These are phyloP conservation scores for Leptoxyphium fumago DNA, from an alignment of 2,329 filamentous ascomycete genomes.

Conservation along the genomic window DNA sequence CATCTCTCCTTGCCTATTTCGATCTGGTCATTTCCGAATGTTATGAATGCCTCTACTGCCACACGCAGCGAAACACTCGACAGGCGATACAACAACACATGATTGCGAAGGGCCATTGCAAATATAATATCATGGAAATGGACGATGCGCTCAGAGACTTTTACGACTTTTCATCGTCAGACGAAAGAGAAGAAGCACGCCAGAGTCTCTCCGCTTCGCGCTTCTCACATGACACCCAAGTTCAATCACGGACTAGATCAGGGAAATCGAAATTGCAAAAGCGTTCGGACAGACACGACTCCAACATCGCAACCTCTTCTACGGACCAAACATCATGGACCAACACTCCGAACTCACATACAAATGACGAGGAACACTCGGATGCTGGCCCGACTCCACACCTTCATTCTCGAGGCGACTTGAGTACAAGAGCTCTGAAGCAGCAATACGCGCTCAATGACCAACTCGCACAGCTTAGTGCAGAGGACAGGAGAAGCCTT, in stretches of 20 bases:
- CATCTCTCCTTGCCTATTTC: conserved; percentile 34
- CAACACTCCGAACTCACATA: neutral
- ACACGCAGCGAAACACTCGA: conserved; percentile 26
- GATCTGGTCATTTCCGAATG: conserved; percentile 35
- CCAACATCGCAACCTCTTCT: neutral
- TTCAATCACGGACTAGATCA: neutral
- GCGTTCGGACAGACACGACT: neutral
- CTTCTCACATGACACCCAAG: neutral
- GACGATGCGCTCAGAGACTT: conserved; percentile 2
- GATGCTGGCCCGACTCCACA: neutral
- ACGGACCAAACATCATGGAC: neutral
- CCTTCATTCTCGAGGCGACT: neutral
- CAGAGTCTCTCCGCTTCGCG: neutral
- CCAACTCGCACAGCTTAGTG: conserved; percentile 1
- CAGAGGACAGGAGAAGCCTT: conserved; percentile 2
- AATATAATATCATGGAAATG: neutral
- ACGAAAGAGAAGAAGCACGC: neutral
- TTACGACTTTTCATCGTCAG: conserved; percentile 1
- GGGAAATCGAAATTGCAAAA: neutral
- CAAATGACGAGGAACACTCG: neutral
- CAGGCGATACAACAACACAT: conserved; percentile 39
- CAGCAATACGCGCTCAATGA: neutral
- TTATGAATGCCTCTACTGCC: conserved; percentile 38
- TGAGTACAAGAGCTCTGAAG: conserved; percentile 2
- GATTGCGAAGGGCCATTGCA: conserved; percentile 35